Evolutionary conservation across 2,329 filamentous ascomycete species (phyloP), one percentile per base, ranked within the genome.

Genomic region (Hansfordia pulvinata): DNA sequence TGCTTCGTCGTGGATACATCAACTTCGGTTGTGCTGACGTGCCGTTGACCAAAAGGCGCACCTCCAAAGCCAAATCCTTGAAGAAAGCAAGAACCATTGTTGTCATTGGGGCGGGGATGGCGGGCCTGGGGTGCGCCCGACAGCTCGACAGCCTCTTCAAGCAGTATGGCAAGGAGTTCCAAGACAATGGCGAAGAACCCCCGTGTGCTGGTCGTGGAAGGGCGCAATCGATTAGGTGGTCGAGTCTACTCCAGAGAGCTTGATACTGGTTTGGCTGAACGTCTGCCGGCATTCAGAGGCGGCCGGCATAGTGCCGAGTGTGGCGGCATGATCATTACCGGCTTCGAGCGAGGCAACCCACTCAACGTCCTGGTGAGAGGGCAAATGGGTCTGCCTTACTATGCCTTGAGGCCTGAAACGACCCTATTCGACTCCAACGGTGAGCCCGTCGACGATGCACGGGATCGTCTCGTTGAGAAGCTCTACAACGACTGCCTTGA

Each of bases 261-360:
- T 35, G 58, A 60, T 64, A 73, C 58, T 56, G 78, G 58, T 50
- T 68, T 49, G 52, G 60, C 30, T 46, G 60, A 44, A 52, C 55
- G 36, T 39, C 72, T 46, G 54, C 62, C 46, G 42, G 60, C 37
- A 46, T 53, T 69, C 64, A 49, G 68, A 54, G 64, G 60, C 7
- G 67, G 62, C 34, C 60, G 72, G 26, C 79, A 78, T 44, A 96
- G 86, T 12, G 90, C 84, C 17, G 90, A 98, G 50, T 92, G 94
- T 76, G 90, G 90, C 16, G 90, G 88, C 29, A 93, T 98, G 64
- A 96, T 98, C 33, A 85, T 98, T 34, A 94, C 92, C 18, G 90
- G 90, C 1, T 98, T 96, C 47, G 85, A 96, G 38, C 73, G 83
- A 37, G 92, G 92, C 11, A 98, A 98, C 41, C 90, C 90, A 5